Conservation (phyloP, 257 asterid species). For the Paulownia fortunei region DNA sequence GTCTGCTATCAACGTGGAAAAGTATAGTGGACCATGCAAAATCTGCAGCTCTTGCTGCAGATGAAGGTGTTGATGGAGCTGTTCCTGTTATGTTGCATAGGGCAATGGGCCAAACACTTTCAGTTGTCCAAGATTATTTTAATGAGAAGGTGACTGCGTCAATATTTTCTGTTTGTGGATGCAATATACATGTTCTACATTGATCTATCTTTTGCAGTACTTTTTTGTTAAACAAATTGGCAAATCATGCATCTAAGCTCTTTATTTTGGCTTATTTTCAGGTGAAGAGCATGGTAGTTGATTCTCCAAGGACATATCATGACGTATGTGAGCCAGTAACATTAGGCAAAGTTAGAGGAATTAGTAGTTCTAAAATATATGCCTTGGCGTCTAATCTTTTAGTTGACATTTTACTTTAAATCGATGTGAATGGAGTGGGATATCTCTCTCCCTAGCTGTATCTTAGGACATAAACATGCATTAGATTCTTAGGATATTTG, state of each 20-base stretch:
- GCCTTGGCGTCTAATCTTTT: background rate
- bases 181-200: constrained; percentile 22
- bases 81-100: constrained; percentile 86
- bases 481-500: background rate
- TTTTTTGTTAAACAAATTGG: constrained; percentile 20
- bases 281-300: constrained; percentile 92
- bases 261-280: constrained; percentile 45
- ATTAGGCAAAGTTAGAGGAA: background rate
- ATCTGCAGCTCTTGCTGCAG: constrained; percentile 97
- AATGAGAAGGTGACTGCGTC: constrained; percentile 68
- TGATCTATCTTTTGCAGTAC: constrained; percentile 13
- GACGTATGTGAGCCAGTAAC: constrained; percentile 64
- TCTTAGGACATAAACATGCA: background rate
- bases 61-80: constrained; percentile 97
- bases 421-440: constrained; percentile 15
- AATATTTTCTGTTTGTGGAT: background rate
- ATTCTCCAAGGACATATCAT: constrained; percentile 93
- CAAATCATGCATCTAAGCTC: constrained; percentile 28
- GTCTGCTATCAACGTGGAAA: constrained; percentile 87
- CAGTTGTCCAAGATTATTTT: constrained; percentile 95
- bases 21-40: constrained; percentile 82
- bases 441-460: background rate
- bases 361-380: background rate
- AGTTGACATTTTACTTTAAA: background rate
- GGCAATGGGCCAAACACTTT: constrained; percentile 96